Evolutionary conservation across 805 yeast genomes (phyloP), one percentile per base, ranked within the genome.

Genomic region (Tanozyma kutaoensis): DNA sequence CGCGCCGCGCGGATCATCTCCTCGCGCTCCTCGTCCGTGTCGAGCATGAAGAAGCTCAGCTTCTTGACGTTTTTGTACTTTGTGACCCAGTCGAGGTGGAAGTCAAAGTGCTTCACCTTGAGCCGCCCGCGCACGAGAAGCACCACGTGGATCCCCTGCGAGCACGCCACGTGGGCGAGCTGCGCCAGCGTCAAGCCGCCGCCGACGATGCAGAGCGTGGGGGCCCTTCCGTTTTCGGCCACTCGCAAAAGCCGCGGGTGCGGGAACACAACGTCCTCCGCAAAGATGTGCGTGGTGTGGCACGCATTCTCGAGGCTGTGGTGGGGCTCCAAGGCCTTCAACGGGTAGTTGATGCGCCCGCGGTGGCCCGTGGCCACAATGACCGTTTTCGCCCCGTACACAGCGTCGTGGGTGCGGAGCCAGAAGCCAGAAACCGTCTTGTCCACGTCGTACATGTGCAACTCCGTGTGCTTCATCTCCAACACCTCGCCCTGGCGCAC

Each of bases 51-150:
- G 25, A 56, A 57, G 1, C 62, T 52, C 2, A 64, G 52, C 31
- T 59, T 61, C 39, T 58, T 54, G 15, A 54, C 58, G 30, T 60
- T 62, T 32, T 55, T 55, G 39, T 59, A 62, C 33, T 62, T 62
- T n/a, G 67, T 58, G 12, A 62, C 67, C 68, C 68, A 62, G 29
- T 62, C 67, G 25, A 62, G 42, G 32, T 59, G 65, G 34, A 62
- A 61, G 31, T 62, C 68, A 42, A 62, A 62, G 33, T 62, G 67
- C 38, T 62, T 61, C 25, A 61, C 48, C 29, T 58, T 61, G 19
- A 59, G 30, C 4, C 46, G 41, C 1, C 62, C 58, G 22, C 68
- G 38, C 9, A 57, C 35, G 9, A 61, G 28, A 5, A 58, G 43
- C 22, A 50, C 46, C 1, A 58, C 55, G 14, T 48, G 45, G 9